Evolutionary conservation across 1,139 yeast species (phyloP).

Genomic region (Protomyces gravidus): DNA sequence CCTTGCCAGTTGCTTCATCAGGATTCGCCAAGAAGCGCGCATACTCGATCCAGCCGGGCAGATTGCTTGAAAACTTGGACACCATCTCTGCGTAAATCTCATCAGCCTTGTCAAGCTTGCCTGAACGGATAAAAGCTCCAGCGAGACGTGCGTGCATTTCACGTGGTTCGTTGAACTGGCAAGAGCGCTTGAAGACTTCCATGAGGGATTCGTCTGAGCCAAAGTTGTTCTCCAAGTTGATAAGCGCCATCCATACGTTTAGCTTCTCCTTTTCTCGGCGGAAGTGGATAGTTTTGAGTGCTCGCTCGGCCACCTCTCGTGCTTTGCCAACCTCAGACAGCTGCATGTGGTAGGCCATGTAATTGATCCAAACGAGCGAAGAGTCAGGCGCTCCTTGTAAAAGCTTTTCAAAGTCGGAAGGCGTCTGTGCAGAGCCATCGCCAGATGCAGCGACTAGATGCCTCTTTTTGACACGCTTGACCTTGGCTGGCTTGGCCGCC

Average conservation of each 20-base stretch:
- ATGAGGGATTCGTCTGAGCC: slow-evolving; percentile 81
- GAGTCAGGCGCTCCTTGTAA: slow-evolving; percentile 90
- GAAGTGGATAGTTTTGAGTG: slow-evolving; percentile 80
- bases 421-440: slow-evolving; percentile 73
- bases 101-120: slow-evolving; percentile 57
- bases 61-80: slow-evolving; percentile 67
- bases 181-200: slow-evolving; percentile 72
- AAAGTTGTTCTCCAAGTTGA: slow-evolving; percentile 89
- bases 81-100: slow-evolving; percentile 60
- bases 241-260: slow-evolving; percentile 92
- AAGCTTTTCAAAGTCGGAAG: slow-evolving; percentile 83
- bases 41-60: slow-evolving; percentile 71
- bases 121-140: slow-evolving; percentile 26
- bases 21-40: slow-evolving; percentile 60
- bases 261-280: slow-evolving; percentile 91
- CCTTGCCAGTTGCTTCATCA: slow-evolving; percentile 34
- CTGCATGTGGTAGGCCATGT: slow-evolving; percentile 95
- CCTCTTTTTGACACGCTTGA: slow-evolving; percentile 43
- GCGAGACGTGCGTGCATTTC: slow-evolving; percentile 27
- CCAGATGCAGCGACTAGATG: slow-evolving; percentile 80
- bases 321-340: slow-evolving; percentile 91
- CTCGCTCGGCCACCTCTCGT: slow-evolving; percentile 87
- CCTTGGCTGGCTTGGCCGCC: slow-evolving; percentile 36
- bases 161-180: slow-evolving; percentile 84
- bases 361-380: slow-evolving; percentile 93